Base-by-base conservation (phyloP, 2,329 filamentous ascomycete species). In the Fusarium dlaminii region DNA sequence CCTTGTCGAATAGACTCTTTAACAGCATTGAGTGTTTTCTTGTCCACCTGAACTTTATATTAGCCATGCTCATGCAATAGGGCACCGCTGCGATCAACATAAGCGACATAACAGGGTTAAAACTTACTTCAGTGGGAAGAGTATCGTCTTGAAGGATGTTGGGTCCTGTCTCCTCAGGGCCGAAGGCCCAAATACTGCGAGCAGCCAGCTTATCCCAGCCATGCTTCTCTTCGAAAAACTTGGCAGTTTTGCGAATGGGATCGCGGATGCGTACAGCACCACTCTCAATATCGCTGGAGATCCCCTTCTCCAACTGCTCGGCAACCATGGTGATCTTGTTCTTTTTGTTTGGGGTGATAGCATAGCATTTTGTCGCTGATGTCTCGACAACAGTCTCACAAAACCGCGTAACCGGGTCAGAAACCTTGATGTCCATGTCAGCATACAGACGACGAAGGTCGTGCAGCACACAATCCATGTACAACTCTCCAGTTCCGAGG, bases 311-410 rank as follows among this genome's bases (percentile, higher is more conserved):
- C 20, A 99, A 86, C 39, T 96, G 96, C 82, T 99, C 96, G 8
- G 96, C 96, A 65, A 98, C 93, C 94, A 99, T 98, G 40, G 96
- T 98, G 79, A 99, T 93, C 83, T 97, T 98, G 86, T 99, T 99
- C 87, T 98, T 98, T 86, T 99, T 99, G 86, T 99, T 99, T 5
- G 96, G 96, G 6, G 96, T 98, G 77, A 98, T 91, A 29, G 96
- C 96, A 82, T 98, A 99, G 85, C 96, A 99, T 84, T 98, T 98
- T 68, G 97, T 98, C 27, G 95, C 95, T 24, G 95, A 98, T 75
- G 96, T 97, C 82, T 99, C 96, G 42, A 98, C 95, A 32, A 98
- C 96, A 1, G 96, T 99, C 84, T 99, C 96, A 83, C 95, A 98
- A 87, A 99, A 99, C 54, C 96, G 90, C 22, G 96, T 98, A 48